These are phyloP conservation scores for Plasmodium vivax DNA, from an alignment of 169 alveolate genomes.

Conservation along the genomic window DNA sequence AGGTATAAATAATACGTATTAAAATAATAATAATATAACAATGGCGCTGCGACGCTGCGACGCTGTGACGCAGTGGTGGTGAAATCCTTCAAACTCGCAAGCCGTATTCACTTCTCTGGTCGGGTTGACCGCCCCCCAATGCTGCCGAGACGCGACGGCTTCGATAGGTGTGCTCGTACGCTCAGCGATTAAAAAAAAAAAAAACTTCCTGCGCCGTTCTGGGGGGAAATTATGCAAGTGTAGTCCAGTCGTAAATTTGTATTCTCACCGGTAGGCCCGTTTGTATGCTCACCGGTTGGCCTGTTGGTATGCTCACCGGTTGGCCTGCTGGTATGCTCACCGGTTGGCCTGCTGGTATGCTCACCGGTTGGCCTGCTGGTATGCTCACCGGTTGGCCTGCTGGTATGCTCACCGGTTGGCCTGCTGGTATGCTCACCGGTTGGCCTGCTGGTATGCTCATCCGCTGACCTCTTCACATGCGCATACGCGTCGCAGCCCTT, in stretches of 20 bases:
- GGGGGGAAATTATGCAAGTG: background rate
- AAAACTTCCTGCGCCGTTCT: background rate
- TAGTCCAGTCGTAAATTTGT: too few species aligned
- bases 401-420: too few species aligned
- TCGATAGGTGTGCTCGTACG: background rate
- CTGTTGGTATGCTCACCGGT: background rate
- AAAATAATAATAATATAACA: background rate
- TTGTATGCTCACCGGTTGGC: background rate
- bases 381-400: background rate
- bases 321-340: too few species aligned
- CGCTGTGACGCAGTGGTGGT: background rate
- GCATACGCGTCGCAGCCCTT: background rate
- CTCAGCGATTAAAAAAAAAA: too few species aligned
- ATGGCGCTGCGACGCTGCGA: background rate
- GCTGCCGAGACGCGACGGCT: background rate
- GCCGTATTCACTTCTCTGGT: background rate
- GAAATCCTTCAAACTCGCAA: background rate
- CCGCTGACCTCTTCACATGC: background rate
- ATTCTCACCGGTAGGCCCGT: background rate
- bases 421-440: too few species aligned
- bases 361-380: background rate
- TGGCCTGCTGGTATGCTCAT: background rate
- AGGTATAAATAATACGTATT: background rate
- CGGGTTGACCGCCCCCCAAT: background rate
- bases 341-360: background rate